Evolutionary conservation across 257 asterid species (phyloP), one percentile per base, ranked within the genome.

Genomic region (Lycium ferocissimum): DNA sequence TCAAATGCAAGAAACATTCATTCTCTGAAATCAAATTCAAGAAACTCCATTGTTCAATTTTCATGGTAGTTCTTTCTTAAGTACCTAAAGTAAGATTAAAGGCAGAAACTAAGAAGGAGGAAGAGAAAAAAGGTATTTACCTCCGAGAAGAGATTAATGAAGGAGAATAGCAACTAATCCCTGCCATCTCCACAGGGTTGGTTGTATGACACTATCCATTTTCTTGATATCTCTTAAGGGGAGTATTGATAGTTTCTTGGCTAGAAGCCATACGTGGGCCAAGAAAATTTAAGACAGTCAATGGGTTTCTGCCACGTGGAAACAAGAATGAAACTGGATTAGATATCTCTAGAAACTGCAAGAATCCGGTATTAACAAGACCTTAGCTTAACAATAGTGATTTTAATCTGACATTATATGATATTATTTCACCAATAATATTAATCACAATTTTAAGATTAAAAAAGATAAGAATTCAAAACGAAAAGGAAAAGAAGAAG

Each of bases 111-210:
- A 76, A 79, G 56, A 11, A 71, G 7, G 6, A 15, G 12, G 33
- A 62, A 49, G 45, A 63, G 4, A 54, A 63, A 8, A 40, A 40
- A 40, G 45, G 45, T 40, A 4, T 4, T 66, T 90, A 91, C 97
- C 97, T 94, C 9, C 83, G 87, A 83, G 90, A 93, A 86, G 95
- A 93, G 86, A 94, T 86, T 6, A 90, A 83, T 85, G 94, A 88
- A 66, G 89, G 88, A 89, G 86, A 90, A 86, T 83, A 89, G 88
- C 89, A 92, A 86, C 89, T 88, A 75, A 93, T 85, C 89, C 92
- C 95, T 49, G 96, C 94, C 98, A 94, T 94, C 37, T 84, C 89
- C 83, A 20, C 67, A 43, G 12, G 17, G 81, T 49, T 26, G 17
- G 81, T 49, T 26, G 33, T 26, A 26, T 26, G 33, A 26, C 33